Evolutionary conservation across 257 asterid species (phyloP).

Genomic region (Plectranthus barbatus): DNA sequence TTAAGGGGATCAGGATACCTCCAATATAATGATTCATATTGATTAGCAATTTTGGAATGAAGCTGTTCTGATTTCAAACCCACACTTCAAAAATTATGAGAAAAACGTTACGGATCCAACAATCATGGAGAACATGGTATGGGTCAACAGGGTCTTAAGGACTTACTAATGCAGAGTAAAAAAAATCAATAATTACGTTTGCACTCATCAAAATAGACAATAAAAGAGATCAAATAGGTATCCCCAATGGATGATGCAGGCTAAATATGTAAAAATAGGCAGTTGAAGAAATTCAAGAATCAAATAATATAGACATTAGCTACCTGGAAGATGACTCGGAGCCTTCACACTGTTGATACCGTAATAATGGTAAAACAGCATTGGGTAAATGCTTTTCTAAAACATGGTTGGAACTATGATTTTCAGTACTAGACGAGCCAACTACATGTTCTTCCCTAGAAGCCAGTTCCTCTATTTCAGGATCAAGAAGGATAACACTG

Average conservation of each 20-base stretch:
- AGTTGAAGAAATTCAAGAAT: background rate
- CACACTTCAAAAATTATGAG: background rate
- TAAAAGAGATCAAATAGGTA: background rate
- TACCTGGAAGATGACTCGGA: conserved; percentile 91
- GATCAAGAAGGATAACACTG: conserved; percentile 25
- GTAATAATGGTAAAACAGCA: conserved; percentile 49
- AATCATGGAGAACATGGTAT: background rate
- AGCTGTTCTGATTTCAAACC: background rate
- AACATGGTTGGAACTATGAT: conserved; percentile 31
- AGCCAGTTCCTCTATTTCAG: conserved; percentile 34
- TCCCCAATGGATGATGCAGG: background rate
- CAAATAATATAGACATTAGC: conserved; percentile 8
- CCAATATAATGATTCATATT: background rate
- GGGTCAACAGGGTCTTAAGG: background rate
- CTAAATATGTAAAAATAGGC: background rate
- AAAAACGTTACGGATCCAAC: background rate
- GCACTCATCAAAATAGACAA: background rate
- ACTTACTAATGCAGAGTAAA: background rate
- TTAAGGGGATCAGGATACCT: background rate
- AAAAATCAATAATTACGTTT: conserved; percentile 2
- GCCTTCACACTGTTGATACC: conserved; percentile 70
- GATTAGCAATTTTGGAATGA: background rate
- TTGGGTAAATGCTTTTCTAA: conserved; percentile 44
- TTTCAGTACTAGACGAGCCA: conserved; percentile 27
- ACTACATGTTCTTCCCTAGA: conserved; percentile 27